phyloP scores from a whole-genome alignment of 306 rosid species.

The Prinsepia uniflora region DNA sequence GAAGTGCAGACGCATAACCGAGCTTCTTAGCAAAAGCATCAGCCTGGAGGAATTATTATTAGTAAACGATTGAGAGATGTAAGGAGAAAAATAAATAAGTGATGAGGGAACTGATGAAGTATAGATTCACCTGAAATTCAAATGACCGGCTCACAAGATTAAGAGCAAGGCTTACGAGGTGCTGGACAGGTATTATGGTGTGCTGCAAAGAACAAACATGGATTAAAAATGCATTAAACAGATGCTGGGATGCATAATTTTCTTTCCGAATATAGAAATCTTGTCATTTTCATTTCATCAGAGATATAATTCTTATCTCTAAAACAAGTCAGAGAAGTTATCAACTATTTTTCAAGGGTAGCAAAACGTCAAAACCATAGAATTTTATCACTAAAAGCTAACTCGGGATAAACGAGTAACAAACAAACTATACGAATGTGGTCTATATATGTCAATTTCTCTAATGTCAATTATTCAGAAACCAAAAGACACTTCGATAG shows the following conservation, averaged over 20 bases:
- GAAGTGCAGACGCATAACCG: slow-evolving; percentile 62
- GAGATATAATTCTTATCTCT: neutral
- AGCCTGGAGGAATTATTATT: slow-evolving; percentile 44
- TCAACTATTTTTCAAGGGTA: too few relatives aligned
- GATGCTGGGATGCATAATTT: neutral
- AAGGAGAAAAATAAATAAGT: neutral
- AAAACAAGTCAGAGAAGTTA: neutral
- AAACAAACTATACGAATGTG: neutral
- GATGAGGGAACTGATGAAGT: slow-evolving; percentile 4
- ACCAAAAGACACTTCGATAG: neutral
- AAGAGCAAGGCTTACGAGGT: slow-evolving; percentile 81
- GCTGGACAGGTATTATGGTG: slow-evolving; percentile 85
- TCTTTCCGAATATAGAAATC: neutral
- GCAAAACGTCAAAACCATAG: neutral
- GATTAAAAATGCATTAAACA: slow-evolving; percentile 2
- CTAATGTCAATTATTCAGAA: neutral
- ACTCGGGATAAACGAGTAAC: neutral
- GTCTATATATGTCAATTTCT: neutral
- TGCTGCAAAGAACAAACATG: slow-evolving; percentile 57
- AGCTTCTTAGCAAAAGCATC: slow-evolving; percentile 84
- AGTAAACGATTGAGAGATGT: neutral
- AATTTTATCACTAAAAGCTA: neutral
- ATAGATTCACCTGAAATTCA: slow-evolving; percentile 71
- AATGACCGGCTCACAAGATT: slow-evolving; percentile 91
- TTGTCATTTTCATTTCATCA: neutral